Conservation (phyloP, 768 basidiomycete species). For the Boletus speciosus region DNA sequence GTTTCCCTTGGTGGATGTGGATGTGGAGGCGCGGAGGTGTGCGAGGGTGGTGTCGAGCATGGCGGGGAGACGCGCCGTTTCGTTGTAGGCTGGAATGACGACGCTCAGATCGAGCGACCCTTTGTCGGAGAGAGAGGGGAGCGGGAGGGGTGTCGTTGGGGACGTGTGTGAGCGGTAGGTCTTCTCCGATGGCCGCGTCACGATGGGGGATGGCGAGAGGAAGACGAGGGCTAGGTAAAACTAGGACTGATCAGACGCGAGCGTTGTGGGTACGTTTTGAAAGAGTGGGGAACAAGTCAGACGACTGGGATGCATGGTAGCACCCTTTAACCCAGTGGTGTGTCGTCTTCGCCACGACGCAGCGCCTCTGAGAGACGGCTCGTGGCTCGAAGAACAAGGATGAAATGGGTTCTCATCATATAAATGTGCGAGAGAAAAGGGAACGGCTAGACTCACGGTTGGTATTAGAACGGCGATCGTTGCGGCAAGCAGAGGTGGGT, state of each 20-base stretch:
- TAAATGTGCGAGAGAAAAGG: not conserved
- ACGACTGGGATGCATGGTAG: slow-evolving; percentile 32
- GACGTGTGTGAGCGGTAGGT: slow-evolving; percentile 59
- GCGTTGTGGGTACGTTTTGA: not conserved
- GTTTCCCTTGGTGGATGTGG: not conserved
- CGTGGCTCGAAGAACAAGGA: slow-evolving; percentile 92
- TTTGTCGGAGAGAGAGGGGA: slow-evolving; percentile 54
- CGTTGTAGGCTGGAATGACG: slow-evolving; percentile 91
- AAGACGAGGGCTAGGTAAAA: slow-evolving; percentile 65
- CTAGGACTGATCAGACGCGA: slow-evolving; percentile 39
- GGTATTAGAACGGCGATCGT: slow-evolving; percentile 22
- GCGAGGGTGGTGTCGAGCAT: slow-evolving; percentile 80
- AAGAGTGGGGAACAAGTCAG: slow-evolving; percentile 22
- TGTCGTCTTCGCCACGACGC: slow-evolving; percentile 70
- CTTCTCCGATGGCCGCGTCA: slow-evolving; percentile 63
- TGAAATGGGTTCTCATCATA: slow-evolving; percentile 68
- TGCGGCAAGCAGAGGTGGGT: slow-evolving; percentile 24
- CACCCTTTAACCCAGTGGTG: slow-evolving; percentile 43
- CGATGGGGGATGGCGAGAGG: slow-evolving; percentile 70
- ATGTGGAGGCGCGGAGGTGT: slow-evolving; percentile 45
- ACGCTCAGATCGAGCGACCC: slow-evolving; percentile 70
- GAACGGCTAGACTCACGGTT: slow-evolving; percentile 24
- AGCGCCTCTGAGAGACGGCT: slow-evolving; percentile 43
- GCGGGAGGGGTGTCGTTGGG: slow-evolving; percentile 49
- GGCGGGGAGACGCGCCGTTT: slow-evolving; percentile 70